Percentiles rank a stretch among this genome's conserved stretches.
Evolutionary conservation across 2,329 filamentous ascomycete genomes (phyloP).

Genomic region (Apiospora sp.): DNA sequence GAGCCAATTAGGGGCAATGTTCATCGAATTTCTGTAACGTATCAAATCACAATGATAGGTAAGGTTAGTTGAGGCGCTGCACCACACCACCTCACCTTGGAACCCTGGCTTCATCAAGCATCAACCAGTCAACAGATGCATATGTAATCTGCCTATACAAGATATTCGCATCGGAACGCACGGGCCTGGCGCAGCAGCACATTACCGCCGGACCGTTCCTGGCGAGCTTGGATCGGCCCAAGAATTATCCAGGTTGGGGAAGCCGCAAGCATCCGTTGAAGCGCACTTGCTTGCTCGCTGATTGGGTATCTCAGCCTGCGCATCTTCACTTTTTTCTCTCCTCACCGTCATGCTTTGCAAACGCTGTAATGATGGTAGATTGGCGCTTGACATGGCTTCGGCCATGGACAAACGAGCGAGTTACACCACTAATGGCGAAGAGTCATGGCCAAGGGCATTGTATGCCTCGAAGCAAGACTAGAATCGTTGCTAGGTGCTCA

Average conservation of each 20-base stretch:
- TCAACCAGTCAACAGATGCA: neutral
- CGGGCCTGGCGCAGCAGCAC: neutral
- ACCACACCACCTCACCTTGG: neutral
- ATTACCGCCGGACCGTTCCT: slow-evolving; percentile 14
- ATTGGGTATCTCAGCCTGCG: neutral
- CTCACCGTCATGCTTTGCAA: neutral
- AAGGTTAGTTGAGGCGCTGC: neutral
- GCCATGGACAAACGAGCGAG: neutral
- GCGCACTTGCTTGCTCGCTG: neutral
- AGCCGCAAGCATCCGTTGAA: slow-evolving; percentile 12
- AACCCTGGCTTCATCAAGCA: neutral
- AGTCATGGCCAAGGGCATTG: neutral
- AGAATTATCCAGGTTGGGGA: neutral
- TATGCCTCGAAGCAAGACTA: neutral
- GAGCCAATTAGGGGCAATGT: neutral
- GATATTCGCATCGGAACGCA: slow-evolving; percentile 18
- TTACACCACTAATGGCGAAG: neutral
- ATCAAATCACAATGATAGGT: neutral
- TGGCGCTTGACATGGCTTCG: neutral
- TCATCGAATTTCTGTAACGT: neutral
- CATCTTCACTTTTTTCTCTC: neutral
- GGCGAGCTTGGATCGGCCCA: slow-evolving; percentile 3
- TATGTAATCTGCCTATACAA: neutral
- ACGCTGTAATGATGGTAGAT: neutral
- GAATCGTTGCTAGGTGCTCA: neutral